These are phyloP conservation scores for Albatrellus ellisii DNA, from an alignment of 768 basidiomycete species.

Conservation along the genomic window DNA sequence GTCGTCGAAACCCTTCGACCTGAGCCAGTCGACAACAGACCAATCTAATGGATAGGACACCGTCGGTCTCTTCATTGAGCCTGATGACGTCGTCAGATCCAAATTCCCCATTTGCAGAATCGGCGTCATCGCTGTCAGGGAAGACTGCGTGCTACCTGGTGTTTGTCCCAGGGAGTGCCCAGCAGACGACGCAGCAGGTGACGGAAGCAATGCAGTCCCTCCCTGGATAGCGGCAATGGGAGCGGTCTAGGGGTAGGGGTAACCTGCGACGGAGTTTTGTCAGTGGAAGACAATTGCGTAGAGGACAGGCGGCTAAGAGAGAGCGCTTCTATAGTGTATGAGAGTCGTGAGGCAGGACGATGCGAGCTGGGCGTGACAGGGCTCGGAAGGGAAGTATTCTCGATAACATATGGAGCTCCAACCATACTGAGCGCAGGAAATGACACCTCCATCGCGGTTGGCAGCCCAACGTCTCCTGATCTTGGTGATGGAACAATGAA, in stretches of 20 bases:
- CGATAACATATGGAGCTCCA: background rate
- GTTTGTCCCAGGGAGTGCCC: slow-evolving; percentile 17
- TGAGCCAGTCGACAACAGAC: slow-evolving; percentile 80
- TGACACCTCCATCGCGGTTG: slow-evolving; percentile 18
- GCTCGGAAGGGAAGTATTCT: slow-evolving; percentile 13
- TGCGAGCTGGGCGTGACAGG: slow-evolving; percentile 16
- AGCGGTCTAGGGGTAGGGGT: slow-evolving; percentile 2
- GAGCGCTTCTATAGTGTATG: background rate
- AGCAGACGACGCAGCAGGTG: slow-evolving; percentile 18
- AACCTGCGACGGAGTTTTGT: background rate
- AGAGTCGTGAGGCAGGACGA: slow-evolving; percentile 3
- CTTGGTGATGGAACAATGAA: slow-evolving; percentile 22
- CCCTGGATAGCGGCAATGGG: slow-evolving; percentile 13
- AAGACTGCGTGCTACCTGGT: slow-evolving; percentile 8
- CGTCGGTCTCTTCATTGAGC: slow-evolving; percentile 4
- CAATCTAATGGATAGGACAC: slow-evolving; percentile 54
- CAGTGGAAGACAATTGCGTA: slow-evolving; percentile 2
- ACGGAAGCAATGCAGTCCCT: slow-evolving; percentile 19
- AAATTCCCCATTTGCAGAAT: slow-evolving; percentile 1
- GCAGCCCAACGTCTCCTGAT: slow-evolving; percentile 12
- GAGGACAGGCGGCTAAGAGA: background rate
- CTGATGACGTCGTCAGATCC: background rate
- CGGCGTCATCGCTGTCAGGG: slow-evolving; percentile 1
- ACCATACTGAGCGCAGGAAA: slow-evolving; percentile 13
- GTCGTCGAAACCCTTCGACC: slow-evolving; percentile 72